phyloP scores from a whole-genome alignment of 148 eudicot species.

The Fagopyrum homotropicum region DNA sequence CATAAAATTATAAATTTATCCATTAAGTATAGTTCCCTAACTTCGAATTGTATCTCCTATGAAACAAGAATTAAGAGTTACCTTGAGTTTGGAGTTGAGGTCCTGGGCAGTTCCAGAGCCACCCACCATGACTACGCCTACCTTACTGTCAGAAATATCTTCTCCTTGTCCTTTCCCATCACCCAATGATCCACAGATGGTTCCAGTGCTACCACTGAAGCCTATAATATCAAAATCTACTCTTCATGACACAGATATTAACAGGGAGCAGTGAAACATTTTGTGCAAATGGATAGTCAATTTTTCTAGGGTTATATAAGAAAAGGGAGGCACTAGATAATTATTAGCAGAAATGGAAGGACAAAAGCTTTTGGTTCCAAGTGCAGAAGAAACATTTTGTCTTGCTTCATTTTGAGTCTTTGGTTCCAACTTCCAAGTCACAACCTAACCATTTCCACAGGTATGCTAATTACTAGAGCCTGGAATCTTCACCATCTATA shows the following conservation, averaged over 20 bases:
- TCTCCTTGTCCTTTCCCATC: slow-evolving; percentile 20
- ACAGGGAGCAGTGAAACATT: not conserved
- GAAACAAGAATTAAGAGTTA: slow-evolving; percentile 16
- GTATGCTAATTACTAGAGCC: too few relatives aligned
- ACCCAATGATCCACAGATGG: slow-evolving; percentile 9
- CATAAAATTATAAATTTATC: not conserved
- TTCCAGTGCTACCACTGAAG: slow-evolving; percentile 16
- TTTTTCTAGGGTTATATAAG: not conserved
- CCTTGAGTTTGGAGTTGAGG: slow-evolving; percentile 30
- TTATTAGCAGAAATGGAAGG: not conserved
- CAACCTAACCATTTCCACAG: not conserved
- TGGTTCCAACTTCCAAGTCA: not conserved
- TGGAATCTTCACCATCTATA: not conserved
- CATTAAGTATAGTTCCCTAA: not conserved
- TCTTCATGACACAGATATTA: not conserved
- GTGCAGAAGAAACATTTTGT: not conserved
- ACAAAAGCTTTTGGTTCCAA: not conserved
- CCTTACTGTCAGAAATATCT: slow-evolving; percentile 20
- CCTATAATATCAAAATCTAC: slow-evolving; percentile 18
- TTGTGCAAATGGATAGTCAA: not conserved
- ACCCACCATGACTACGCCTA: slow-evolving; percentile 6
- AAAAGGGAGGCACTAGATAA: not conserved
- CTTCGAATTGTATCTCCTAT: not conserved
- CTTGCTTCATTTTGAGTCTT: not conserved
- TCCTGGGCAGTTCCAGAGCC: slow-evolving; percentile 23